These are phyloP conservation scores for Macrocybe sp. DNA, from an alignment of 1,284 basidiomycete genomes.

Conservation along the genomic window DNA sequence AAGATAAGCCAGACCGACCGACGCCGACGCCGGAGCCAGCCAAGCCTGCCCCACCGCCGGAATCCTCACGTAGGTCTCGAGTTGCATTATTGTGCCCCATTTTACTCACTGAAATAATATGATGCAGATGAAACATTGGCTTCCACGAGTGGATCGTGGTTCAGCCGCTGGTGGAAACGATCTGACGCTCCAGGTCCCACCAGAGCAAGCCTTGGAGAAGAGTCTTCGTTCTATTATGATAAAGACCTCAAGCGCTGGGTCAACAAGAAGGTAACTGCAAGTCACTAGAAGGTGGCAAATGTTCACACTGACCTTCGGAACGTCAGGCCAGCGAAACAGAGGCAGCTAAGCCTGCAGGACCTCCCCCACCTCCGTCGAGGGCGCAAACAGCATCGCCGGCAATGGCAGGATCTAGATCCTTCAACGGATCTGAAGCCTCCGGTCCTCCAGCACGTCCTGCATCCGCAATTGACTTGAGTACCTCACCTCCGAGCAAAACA, in stretches of 20 bases:
- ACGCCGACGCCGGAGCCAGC: conserved; percentile 11
- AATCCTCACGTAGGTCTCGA: too few relatives aligned
- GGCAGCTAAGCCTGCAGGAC: conserved; percentile 40
- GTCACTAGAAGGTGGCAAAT: not conserved
- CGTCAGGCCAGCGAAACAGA: conserved; percentile 50
- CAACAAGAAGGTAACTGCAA: conserved; percentile 75
- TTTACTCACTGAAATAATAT: conserved; percentile 17
- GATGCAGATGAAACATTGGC: conserved; percentile 13
- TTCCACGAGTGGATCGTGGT: conserved; percentile 59
- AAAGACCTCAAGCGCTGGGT: conserved; percentile 95
- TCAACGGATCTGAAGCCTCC: conserved; percentile 18
- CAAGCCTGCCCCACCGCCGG: conserved; percentile 13
- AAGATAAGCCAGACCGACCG: conserved; percentile 16
- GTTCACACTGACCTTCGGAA: not conserved
- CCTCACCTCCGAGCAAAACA: conserved; percentile 45
- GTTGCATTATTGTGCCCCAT: too few relatives aligned
- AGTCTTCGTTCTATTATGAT: conserved; percentile 91
- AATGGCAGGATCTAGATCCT: conserved; percentile 28
- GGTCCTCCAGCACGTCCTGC: conserved; percentile 54
- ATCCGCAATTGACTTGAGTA: conserved; percentile 54
- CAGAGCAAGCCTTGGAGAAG: conserved; percentile 91
- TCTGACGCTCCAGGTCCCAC: conserved; percentile 63
- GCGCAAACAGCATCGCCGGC: conserved; percentile 80
- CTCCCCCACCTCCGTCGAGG: conserved; percentile 67
- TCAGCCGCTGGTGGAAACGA: conserved; percentile 72